A percentile compares a stretch with the other conserved stretches of the same genome.
Evolutionary conservation across 2,329 filamentous ascomycete species (phyloP).

Genomic region (Diplocarpon mali): DNA sequence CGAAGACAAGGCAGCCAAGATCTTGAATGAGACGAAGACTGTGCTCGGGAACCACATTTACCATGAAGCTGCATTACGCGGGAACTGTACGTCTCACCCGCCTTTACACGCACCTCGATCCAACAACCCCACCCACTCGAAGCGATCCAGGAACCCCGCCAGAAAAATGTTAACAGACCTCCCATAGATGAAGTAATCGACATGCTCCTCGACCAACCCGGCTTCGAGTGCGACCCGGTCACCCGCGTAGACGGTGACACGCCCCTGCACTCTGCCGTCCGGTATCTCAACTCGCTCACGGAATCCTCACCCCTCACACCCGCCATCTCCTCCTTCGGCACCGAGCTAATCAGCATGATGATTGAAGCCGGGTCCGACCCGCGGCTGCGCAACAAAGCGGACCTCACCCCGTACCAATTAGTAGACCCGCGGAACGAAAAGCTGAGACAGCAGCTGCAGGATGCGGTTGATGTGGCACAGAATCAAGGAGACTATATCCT

Average conservation of each 20-base stretch:
- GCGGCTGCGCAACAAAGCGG: slow-evolving; percentile 57
- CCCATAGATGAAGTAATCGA: slow-evolving; percentile 68
- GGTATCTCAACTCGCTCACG: slow-evolving; percentile 61
- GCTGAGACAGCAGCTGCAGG: slow-evolving; percentile 52
- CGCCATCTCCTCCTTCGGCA: slow-evolving; percentile 52
- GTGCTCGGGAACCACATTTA: slow-evolving; percentile 81
- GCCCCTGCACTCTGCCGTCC: slow-evolving; percentile 66
- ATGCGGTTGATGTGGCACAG: slow-evolving; percentile 55
- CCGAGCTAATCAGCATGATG: slow-evolving; percentile 64
- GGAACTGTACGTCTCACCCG: slow-evolving; percentile 55
- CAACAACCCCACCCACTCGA: not conserved
- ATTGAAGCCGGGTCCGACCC: slow-evolving; percentile 66
- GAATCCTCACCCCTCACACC: slow-evolving; percentile 28
- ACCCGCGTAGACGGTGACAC: slow-evolving; percentile 65
- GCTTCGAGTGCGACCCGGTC: slow-evolving; percentile 74
- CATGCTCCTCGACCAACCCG: slow-evolving; percentile 69
- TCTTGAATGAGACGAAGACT: slow-evolving; percentile 79
- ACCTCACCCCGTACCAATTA: slow-evolving; percentile 59
- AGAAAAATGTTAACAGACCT: not conserved
- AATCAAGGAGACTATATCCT: slow-evolving; percentile 40
- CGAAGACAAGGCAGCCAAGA: slow-evolving; percentile 53
- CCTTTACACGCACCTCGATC: not conserved
- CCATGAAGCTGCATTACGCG: slow-evolving; percentile 76
- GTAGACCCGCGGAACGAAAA: slow-evolving; percentile 59
- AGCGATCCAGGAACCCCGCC: not conserved